Evolutionary conservation across 2,329 filamentous ascomycete species (phyloP), one percentile per base, ranked within the genome.

Genomic region (Claviceps africana): DNA sequence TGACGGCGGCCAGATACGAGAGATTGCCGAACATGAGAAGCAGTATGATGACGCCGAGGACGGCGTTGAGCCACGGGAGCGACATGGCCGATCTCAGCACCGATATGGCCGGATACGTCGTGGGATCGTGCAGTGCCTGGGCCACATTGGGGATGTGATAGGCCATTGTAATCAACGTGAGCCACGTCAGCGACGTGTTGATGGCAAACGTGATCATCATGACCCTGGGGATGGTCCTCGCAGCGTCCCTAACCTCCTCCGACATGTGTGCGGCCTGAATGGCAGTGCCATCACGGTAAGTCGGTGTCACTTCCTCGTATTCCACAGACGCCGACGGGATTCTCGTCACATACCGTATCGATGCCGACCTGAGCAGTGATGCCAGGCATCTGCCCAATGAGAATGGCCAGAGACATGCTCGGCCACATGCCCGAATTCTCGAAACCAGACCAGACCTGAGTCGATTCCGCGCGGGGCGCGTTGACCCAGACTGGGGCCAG

Each of bases 181-280:
- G 30, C 48, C 25, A 48, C 21, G 47, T 43, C 39, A 44, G 39
- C 19, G 46, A 39, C 9, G 40, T 28, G 40, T 51, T 21, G 42
- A 51, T 51, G 42, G 31, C 43, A 47, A 44, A 31, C 17, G 50
- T 53, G 48, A 56, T 43, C 39, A 49, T 28, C 44, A 56, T 56
- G 35, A 52, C 53, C 31, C 49, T 47, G 25, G 55, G 56, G 2
- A 57, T 53, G 17, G 51, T 53, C 28, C 31, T 42, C 11, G 55
- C 49, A 3, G 56, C 56, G 33, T 57, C 51, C 44, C 53, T 47
- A 31, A 57, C 56, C 39, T 57, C 54, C n/a, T 56, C 56, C 11
- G 53, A 43, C 50, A 57, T 54, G 53, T 56, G 54, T 11, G 47
- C 55, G 11, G 48, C 50, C 30, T 51, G 37, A 44, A 22, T 25